Evolutionary conservation across 2,329 filamentous ascomycete genomes (phyloP), one percentile per base, ranked within the genome.

Genomic region (Pyrenochaeta sp.): DNA sequence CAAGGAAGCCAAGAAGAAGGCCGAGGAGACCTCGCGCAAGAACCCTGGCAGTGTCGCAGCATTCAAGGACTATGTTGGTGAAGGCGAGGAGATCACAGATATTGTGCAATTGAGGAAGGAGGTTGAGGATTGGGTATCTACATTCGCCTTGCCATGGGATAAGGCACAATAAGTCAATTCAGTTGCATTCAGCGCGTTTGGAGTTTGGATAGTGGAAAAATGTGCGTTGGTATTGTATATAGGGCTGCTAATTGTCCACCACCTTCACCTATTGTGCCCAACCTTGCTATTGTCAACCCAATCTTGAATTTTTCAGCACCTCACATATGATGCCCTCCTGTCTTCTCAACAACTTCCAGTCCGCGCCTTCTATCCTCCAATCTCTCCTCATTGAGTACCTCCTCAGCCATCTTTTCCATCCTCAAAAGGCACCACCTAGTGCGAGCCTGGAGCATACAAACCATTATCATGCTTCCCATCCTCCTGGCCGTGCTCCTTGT

Each of bases 91-190:
- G 14, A 69, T 77, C 39, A 75, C 72, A 4, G 76, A 78, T 20
- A 75, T 78, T 30, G 68, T 78, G 23, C 72, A 77, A 51, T 56
- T 78, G 29, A 62, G 76, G 42, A 71, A 72, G 47, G 76, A 78
- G 42, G 76, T 78, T 7, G 73, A 75, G 54, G 74, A 77, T 43
- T 78, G 76, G 76, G 75, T 76, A 12, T 72, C 74, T 17, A 78
- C 76, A 6, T 78, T 78, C 53, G 73, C 70, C 21, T 60, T 78
- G 20, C 75, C 75, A 1, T 78, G 76, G 75, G 68, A 71, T 47
- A 74, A 74, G 62, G 50, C 59, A 33, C 58, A 60, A 43, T 73
- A 37, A 32, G 49, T 47, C 43, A 55, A 18, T 37, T 18, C 33
- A 56, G 59, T 58, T 48, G 49, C 50, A 50, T 31, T 50, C 49